phyloP scores from a whole-genome alignment of 805 yeast genomes.

The Metschnikowia lunata region DNA sequence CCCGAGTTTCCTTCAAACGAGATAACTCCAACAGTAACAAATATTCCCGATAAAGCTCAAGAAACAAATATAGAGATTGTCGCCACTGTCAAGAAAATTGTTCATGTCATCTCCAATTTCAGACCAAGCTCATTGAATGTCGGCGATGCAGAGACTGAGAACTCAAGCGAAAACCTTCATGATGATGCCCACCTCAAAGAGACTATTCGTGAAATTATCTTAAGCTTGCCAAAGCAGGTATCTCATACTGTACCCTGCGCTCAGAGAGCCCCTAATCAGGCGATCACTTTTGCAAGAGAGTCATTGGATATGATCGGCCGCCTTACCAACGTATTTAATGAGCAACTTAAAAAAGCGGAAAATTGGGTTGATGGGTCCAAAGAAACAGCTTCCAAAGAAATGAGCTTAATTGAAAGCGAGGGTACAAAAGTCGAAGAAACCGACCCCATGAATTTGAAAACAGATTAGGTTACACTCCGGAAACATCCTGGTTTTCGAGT shows the following conservation, averaged over 20 bases:
- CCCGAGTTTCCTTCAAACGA: slow-evolving; percentile 4
- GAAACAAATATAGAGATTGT: slow-evolving; percentile 77
- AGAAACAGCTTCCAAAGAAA: neutral
- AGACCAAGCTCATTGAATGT: slow-evolving; percentile 36
- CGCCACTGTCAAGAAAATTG: slow-evolving; percentile 83
- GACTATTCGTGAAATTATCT: slow-evolving; percentile 72
- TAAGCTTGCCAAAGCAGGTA: slow-evolving; percentile 65
- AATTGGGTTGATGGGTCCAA: slow-evolving; percentile 56
- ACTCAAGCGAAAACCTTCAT: slow-evolving; percentile 3
- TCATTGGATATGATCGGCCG: slow-evolving; percentile 82
- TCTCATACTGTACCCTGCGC: slow-evolving; percentile 9
- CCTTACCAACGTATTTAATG: slow-evolving; percentile 79
- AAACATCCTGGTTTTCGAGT: too few relatives aligned
- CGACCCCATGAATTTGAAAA: slow-evolving; percentile 1
- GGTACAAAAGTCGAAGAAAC: slow-evolving; percentile 1
- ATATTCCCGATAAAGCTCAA: slow-evolving; percentile 21
- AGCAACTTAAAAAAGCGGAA: slow-evolving; percentile 81
- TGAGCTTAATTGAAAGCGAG: neutral
- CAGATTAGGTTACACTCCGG: slow-evolving; percentile 1
- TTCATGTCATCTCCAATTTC: slow-evolving; percentile 78
- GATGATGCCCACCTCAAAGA: slow-evolving; percentile 42
- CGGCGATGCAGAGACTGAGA: slow-evolving; percentile 10
- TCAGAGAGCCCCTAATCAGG: slow-evolving; percentile 51
- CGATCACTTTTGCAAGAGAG: slow-evolving; percentile 80
- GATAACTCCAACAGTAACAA: slow-evolving; percentile 1